Base-by-base conservation (phyloP, 352 stramenopile species). In the Phytophthora multivora region DNA sequence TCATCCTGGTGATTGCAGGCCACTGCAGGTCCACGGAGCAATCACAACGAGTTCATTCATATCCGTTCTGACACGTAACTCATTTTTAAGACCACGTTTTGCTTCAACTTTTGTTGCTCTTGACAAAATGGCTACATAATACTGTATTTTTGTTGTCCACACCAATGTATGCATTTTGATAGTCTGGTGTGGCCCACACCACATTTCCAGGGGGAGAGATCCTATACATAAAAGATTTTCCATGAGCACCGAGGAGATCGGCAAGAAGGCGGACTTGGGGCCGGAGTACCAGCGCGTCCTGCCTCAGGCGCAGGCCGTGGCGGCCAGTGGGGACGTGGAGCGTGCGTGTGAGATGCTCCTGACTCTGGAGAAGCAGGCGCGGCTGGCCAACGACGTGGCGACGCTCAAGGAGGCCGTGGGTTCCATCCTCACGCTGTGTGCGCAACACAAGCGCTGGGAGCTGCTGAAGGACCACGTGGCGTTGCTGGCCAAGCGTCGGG, bases 401-500 rank as follows among this genome's bases (percentile, higher is more conserved):
- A 97, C 88, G 71, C 83, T 97, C 21, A 96, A 95, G 69, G 66
- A 79, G 58, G 70, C 95, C 21, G 83, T 96, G 48, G 74, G 76
- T 11, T 66, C 86, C 8, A 73, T 97, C 38, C 66, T 97, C 30
- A 60, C 79, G 43, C 63, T 97, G 1, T 97, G 91, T 59, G 83
- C 79, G 38, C 68, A 90, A 45, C 74, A 91, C 60, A 90, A 96
- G 72, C 89, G 90, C 59, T 98, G 87, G 89, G 83, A 95, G 42
- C 75, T 97, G 66, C 74, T 98, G 11, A 93, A 94, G 63, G 79
- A 92, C 47, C 84, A 96, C 59, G 77, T 97, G 18, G 72, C 77
- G 43, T 66, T 97, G 51, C 66, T 98, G 6, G 68, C 86, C 23
- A 98, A 98, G 79, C 77, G 92, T 11, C 84, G 90, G 25, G 83